phyloP scores from a whole-genome alignment of 768 basidiomycete species.

The Pleurotus eryngii region DNA sequence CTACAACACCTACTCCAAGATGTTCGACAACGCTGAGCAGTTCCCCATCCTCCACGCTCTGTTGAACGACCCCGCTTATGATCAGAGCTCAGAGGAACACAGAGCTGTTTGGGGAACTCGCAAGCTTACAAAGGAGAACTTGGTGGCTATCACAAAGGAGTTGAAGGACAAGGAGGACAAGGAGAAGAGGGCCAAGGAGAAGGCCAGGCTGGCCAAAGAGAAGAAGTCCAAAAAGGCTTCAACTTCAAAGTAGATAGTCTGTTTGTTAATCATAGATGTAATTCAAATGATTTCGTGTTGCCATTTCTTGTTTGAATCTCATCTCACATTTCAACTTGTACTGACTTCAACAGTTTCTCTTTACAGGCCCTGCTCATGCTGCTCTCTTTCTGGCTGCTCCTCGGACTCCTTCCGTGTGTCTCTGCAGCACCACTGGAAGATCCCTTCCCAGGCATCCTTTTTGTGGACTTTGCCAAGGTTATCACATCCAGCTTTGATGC shows the following conservation, averaged over 20 bases:
- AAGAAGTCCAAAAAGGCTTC: background rate
- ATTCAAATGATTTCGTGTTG: background rate
- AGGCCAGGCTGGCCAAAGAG: background rate
- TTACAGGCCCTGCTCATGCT: too few relatives aligned
- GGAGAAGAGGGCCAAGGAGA: background rate
- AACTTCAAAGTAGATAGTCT: background rate
- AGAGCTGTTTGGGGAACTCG: background rate
- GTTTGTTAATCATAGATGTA: background rate
- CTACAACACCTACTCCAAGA: too few relatives aligned
- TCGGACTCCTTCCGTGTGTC: background rate
- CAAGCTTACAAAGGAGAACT: background rate
- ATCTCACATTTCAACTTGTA: too few relatives aligned
- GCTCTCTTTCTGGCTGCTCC: background rate
- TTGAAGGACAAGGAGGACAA: background rate
- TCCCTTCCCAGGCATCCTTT: constrained; percentile 6
- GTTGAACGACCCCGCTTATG: background rate
- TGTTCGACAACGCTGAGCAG: background rate
- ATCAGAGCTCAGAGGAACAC: background rate
- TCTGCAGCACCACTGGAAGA: background rate
- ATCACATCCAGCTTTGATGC: background rate
- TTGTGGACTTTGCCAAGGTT: background rate
- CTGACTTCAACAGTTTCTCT: too few relatives aligned
- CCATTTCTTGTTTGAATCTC: background rate
- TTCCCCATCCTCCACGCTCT: background rate
- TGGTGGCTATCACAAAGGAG: background rate